phyloP scores from a whole-genome alignment of 352 stramenopile species.

The Phytophthora citricola region DNA sequence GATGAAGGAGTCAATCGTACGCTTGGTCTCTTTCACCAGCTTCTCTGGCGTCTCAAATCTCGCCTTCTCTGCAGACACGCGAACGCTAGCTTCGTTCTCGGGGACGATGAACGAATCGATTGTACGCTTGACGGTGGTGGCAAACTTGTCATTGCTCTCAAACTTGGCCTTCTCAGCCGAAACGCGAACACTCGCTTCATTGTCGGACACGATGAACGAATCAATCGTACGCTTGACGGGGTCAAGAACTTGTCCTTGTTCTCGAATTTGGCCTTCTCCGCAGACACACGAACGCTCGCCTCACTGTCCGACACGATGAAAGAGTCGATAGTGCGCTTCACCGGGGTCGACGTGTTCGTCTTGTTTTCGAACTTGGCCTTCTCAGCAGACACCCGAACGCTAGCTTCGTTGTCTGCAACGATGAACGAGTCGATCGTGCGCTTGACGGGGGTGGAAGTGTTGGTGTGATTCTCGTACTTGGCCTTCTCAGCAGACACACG shows the following conservation, averaged over 20 bases:
- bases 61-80: slow-evolving; percentile 28
- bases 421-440: slow-evolving; percentile 44
- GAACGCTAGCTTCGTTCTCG: slow-evolving; percentile 19
- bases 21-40: slow-evolving; percentile 22
- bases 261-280: slow-evolving; percentile 41
- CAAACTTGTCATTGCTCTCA: slow-evolving; percentile 35
- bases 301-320: slow-evolving; percentile 32
- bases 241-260: slow-evolving; percentile 16
- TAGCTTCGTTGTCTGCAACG: slow-evolving; percentile 30
- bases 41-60: slow-evolving; percentile 51
- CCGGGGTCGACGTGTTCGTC: slow-evolving; percentile 1
- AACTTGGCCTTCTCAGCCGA: slow-evolving; percentile 26
- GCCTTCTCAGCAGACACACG: slow-evolving; percentile 41
- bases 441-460: slow-evolving; percentile 25
- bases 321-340: slow-evolving; percentile 33
- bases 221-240: slow-evolving; percentile 28
- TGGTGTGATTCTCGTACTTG: slow-evolving; percentile 37
- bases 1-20: slow-evolving; percentile 44
- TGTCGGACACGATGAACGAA: slow-evolving; percentile 25
- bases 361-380: slow-evolving; percentile 38
- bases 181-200: slow-evolving; percentile 30
- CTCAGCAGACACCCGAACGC: slow-evolving; percentile 38
- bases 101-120: slow-evolving; percentile 25
- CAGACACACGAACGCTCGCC: slow-evolving; percentile 31
- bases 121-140: slow-evolving; percentile 25